Conservation (phyloP, 306 rosid species). For the Acacia crassicarpa region DNA sequence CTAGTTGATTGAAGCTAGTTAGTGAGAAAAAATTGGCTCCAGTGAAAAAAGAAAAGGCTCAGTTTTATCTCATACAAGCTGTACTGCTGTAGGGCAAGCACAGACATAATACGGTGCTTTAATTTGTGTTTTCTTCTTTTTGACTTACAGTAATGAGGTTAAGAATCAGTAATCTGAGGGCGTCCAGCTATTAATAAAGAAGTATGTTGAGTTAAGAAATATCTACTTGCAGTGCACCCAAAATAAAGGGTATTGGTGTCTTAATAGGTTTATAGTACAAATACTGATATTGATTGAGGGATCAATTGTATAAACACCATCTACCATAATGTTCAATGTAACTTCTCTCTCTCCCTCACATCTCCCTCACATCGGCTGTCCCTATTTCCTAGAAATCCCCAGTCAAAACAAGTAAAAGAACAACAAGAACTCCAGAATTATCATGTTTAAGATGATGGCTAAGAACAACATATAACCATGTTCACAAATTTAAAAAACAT, state of each 20-base stretch:
- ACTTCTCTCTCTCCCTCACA: neutral
- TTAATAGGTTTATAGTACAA: neutral
- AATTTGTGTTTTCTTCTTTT: too few relatives aligned
- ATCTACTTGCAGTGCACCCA: neutral
- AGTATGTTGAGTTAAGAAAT: neutral
- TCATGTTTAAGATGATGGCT: neutral
- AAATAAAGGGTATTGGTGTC: neutral
- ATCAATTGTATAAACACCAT: neutral
- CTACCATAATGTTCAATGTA: neutral
- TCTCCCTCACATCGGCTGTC: neutral
- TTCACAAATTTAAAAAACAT: slow-evolving; percentile 12
- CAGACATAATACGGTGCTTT: too few relatives aligned
- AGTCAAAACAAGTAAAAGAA: neutral
- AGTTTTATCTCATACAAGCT: too few relatives aligned
- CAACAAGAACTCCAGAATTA: neutral
- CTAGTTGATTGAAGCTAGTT: too few relatives aligned
- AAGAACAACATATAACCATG: neutral
- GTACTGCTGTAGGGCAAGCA: too few relatives aligned
- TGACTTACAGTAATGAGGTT: too few relatives aligned
- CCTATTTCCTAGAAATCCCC: neutral
- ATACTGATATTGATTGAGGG: neutral
- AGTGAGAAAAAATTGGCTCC: too few relatives aligned
- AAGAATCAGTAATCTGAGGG: too few relatives aligned
- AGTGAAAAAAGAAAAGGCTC: too few relatives aligned
- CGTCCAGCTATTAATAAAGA: too few relatives aligned